These are phyloP conservation scores for Neltuma alba DNA, from an alignment of 306 rosid species.

Conservation along the genomic window DNA sequence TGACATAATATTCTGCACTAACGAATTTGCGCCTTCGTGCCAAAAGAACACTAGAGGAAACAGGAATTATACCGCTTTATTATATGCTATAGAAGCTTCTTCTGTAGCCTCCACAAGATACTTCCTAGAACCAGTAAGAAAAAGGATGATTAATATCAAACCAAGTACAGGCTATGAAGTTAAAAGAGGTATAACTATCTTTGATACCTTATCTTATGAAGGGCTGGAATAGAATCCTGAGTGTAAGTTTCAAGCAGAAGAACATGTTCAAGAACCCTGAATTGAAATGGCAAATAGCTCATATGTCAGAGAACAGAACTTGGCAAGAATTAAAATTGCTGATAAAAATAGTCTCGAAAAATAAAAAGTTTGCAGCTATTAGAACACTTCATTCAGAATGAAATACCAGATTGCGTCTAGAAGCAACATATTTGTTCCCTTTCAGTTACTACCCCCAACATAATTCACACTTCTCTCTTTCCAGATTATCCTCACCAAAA, in stretches of 20 bases:
- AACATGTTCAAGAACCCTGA: constrained; percentile 80
- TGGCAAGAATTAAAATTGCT: constrained; percentile 25
- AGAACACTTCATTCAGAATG: constrained; percentile 1
- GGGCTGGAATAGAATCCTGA: constrained; percentile 80
- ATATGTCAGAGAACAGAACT: constrained; percentile 30
- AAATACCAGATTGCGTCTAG: neutral
- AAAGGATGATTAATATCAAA: constrained; percentile 5
- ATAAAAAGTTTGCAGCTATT: too few species aligned
- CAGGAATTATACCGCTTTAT: constrained; percentile 78
- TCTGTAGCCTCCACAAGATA: constrained; percentile 89
- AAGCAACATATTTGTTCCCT: constrained; percentile 3
- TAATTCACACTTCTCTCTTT: too few species aligned
- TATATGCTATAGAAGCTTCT: constrained; percentile 83
- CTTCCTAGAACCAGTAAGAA: constrained; percentile 55
- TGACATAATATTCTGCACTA: constrained; percentile 17
- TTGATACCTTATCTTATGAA: constrained; percentile 80
- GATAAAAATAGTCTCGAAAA: neutral
- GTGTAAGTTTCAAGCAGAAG: constrained; percentile 81
- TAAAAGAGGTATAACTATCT: neutral
- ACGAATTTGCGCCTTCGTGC: neutral
- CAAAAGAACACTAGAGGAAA: neutral
- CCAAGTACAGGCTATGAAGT: constrained; percentile 22
- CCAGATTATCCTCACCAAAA: neutral
- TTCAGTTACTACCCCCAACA: neutral
- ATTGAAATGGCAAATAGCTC: constrained; percentile 24